A percentile compares a stretch with the other conserved stretches of the same genome.
phyloP scores from a whole-genome alignment of 805 yeast genomes.

The Candida andamanensis region DNA sequence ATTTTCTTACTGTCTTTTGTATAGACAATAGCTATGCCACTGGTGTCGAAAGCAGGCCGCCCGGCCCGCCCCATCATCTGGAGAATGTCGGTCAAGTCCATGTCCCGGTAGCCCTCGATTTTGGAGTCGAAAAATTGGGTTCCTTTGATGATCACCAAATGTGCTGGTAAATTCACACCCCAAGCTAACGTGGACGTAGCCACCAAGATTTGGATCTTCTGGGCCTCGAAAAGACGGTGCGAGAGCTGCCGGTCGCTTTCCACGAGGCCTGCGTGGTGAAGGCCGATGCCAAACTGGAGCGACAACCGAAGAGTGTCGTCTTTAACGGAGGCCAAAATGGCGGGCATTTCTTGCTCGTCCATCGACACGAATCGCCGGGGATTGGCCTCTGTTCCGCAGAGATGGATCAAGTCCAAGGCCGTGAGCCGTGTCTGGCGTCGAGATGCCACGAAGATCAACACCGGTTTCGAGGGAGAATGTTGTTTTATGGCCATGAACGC shows the following conservation, averaged over 20 bases:
- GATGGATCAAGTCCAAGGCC: slow-evolving; percentile 69
- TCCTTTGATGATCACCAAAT: slow-evolving; percentile 72
- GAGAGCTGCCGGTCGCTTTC: slow-evolving; percentile 67
- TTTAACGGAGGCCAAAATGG: slow-evolving; percentile 50
- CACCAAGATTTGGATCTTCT: slow-evolving; percentile 64
- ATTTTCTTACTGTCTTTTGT: slow-evolving; percentile 71
- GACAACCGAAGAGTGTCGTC: slow-evolving; percentile 79
- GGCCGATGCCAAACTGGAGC: slow-evolving; percentile 73
- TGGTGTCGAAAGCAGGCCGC: slow-evolving; percentile 74
- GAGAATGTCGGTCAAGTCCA: slow-evolving; percentile 76
- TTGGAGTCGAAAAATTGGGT: slow-evolving; percentile 62
- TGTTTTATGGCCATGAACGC: slow-evolving; percentile 89
- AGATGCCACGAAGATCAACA: slow-evolving; percentile 78
- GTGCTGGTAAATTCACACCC: slow-evolving; percentile 84
- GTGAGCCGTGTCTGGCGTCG: slow-evolving; percentile 79
- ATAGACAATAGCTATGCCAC: slow-evolving; percentile 71
- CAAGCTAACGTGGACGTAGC: slow-evolving; percentile 85
- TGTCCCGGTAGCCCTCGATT: slow-evolving; percentile 67
- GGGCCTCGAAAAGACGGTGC: slow-evolving; percentile 65
- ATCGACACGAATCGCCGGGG: slow-evolving; percentile 67
- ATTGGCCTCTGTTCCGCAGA: slow-evolving; percentile 74
- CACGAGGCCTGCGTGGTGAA: slow-evolving; percentile 79
- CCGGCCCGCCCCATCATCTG: slow-evolving; percentile 90
- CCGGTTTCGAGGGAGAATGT: slow-evolving; percentile 83
- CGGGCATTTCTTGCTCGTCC: slow-evolving; percentile 58